These are phyloP conservation scores for Leptographium procerum DNA, from an alignment of 2,329 filamentous ascomycete genomes.

Conservation along the genomic window DNA sequence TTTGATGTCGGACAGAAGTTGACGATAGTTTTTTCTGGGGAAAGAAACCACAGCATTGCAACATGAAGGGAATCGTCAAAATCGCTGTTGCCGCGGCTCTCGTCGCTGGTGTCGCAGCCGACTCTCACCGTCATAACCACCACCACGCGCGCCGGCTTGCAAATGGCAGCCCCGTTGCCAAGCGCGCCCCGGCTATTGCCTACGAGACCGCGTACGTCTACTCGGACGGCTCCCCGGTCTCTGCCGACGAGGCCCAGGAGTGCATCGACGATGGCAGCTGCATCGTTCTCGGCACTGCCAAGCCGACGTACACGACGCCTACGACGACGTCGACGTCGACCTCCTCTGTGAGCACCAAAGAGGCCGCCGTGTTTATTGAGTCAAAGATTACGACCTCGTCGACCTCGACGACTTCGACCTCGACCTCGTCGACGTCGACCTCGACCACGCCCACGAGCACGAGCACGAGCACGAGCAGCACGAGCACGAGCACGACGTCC, in stretches of 20 bases:
- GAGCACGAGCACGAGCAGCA: background rate
- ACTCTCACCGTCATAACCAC: constrained; percentile 46
- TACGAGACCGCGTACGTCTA: constrained; percentile 49
- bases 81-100: constrained; percentile 41
- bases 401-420: constrained; percentile 14
- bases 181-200: constrained; percentile 34
- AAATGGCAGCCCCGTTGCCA: constrained; percentile 24
- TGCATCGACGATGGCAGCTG: constrained; percentile 64
- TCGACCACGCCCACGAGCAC: constrained; percentile 17
- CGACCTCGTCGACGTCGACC: constrained; percentile 34
- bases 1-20: background rate
- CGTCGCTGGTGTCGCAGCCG: constrained; percentile 37
- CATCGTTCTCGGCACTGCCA: constrained; percentile 49
- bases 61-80: constrained; percentile 39
- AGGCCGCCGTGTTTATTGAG: constrained; percentile 41
- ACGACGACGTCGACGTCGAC: constrained; percentile 22
- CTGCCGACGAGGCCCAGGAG: constrained; percentile 51
- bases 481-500: constrained; percentile 35
- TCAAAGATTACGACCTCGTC: constrained; percentile 23
- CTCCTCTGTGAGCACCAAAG: background rate
- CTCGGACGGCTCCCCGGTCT: constrained; percentile 52
- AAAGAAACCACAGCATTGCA: constrained; percentile 6
- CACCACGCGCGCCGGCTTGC: constrained; percentile 15
- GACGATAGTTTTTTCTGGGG: background rate
- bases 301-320: constrained; percentile 20